Conservation (phyloP, 371 early-diverging fungal species). For the Syncephalastrum racemosum region DNA sequence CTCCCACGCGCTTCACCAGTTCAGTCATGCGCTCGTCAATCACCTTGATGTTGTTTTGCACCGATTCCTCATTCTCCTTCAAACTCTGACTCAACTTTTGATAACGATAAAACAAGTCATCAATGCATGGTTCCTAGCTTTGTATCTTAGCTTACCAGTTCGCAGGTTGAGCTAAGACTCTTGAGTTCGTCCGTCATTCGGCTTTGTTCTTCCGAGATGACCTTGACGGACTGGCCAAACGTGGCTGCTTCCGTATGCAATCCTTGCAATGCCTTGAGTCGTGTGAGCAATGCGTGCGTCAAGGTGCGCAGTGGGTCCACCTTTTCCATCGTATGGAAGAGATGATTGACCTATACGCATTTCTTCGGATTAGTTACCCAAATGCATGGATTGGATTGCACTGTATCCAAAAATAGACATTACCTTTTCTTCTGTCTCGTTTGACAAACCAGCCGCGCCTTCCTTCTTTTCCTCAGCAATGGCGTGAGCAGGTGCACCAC, state of each 20-base stretch:
- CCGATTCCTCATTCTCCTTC: conserved; percentile 62
- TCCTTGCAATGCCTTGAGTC: conserved; percentile 76
- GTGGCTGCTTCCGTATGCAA: conserved; percentile 84
- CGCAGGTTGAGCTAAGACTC: conserved; percentile 61
- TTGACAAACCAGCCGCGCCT: conserved; percentile 12
- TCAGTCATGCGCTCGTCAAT: conserved; percentile 68
- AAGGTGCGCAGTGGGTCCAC: conserved; percentile 79
- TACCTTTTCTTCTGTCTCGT: conserved; percentile 32
- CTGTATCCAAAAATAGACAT: background rate
- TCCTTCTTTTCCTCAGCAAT: conserved; percentile 19
- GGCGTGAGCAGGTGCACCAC: conserved; percentile 9
- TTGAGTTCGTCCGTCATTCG: conserved; percentile 70
- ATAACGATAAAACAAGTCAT: background rate
- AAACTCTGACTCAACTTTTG: conserved; percentile 62
- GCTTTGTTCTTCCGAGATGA: conserved; percentile 72
- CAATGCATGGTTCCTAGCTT: background rate
- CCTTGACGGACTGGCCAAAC: conserved; percentile 72
- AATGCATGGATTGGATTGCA: no score
- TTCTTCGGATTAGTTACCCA: background rate
- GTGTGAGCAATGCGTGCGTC: conserved; percentile 77
- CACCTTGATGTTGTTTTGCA: conserved; percentile 67
- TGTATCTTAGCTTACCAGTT: conserved; percentile 28
- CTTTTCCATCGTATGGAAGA: conserved; percentile 72
- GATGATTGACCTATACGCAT: conserved; percentile 57
- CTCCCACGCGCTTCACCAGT: conserved; percentile 59